A percentile compares a stretch with the other conserved stretches of the same genome.
Evolutionary conservation across 163 green algal genomes (phyloP).

Genomic region (Scenedesmus sp.): DNA sequence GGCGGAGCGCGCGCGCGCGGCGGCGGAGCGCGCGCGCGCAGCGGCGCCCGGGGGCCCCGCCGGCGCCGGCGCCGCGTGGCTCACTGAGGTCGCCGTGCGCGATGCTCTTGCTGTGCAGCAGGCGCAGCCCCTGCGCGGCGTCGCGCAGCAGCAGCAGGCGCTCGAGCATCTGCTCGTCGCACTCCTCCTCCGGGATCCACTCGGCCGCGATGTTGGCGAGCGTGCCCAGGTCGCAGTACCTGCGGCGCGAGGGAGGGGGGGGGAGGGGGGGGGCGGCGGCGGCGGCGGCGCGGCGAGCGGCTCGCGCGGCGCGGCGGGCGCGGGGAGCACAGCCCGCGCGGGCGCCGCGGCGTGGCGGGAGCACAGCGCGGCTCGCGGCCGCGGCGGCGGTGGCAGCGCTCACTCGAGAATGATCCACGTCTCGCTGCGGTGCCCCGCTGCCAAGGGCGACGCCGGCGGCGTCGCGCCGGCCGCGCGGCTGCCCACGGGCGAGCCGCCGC

Average conservation of each 20-base stretch:
- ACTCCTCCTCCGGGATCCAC: neutral
- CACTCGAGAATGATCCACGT: constrained; percentile 21
- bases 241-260: constrained; percentile 2
- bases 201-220: neutral
- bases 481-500: neutral
- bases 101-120: constrained; percentile 9
- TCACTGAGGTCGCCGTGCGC: constrained; percentile 32
- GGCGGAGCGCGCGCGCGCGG: too few relatives aligned
- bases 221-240: constrained; percentile 14
- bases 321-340: too few relatives aligned
- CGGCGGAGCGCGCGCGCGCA: too few relatives aligned
- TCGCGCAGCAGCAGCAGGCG: constrained; percentile 37
- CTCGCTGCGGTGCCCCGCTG: too few relatives aligned
- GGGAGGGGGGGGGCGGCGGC: neutral
- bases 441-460: too few relatives aligned
- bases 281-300: neutral
- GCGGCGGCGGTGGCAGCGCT: too few relatives aligned
- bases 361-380: too few relatives aligned
- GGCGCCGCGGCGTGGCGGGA: too few relatives aligned
- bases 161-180: constrained; percentile 27
- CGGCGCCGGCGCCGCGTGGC: too few relatives aligned
- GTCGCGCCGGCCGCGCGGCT: neutral
- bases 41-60: too few relatives aligned
- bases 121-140: neutral
- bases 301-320: too few relatives aligned